phyloP scores from a whole-genome alignment of 2,329 filamentous ascomycete species.

The Phyllosticta paracitricarpa region DNA sequence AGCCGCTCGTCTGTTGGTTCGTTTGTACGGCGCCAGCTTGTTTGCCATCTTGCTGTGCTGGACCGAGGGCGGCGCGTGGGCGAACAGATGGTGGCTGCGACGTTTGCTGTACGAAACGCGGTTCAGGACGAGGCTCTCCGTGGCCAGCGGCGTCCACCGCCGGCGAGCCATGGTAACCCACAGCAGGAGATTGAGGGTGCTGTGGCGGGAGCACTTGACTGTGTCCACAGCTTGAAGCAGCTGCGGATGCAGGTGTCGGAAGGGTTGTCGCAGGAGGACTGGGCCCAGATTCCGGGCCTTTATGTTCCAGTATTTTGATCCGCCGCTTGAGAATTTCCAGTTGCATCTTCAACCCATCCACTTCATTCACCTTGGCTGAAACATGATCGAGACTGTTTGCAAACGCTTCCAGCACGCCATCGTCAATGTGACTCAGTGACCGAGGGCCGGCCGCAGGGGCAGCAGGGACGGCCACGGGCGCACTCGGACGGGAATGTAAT shows the following conservation, averaged over 20 bases:
- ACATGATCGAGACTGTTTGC: conserved; percentile 31
- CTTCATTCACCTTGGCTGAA: conserved; percentile 34
- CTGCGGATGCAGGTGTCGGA: background rate
- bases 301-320: conserved; percentile 28
- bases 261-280: background rate
- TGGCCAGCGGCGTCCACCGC: background rate
- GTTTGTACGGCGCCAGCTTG: background rate
- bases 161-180: background rate
- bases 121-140: conserved; percentile 1
- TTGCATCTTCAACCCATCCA: conserved; percentile 37
- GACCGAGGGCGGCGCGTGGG: background rate
- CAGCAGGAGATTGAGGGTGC: background rate
- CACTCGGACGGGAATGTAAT: conserved; percentile 15
- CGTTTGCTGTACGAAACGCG: background rate
- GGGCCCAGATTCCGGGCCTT: background rate
- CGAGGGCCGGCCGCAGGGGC: conserved; percentile 5
- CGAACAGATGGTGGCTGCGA: background rate
- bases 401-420: conserved; percentile 35
- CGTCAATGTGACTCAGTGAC: conserved; percentile 16
- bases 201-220: background rate
- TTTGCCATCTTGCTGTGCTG: background rate
- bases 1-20: conserved; percentile 22
- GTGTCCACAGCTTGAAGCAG: background rate
- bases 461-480: conserved; percentile 3
- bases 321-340: conserved; percentile 40